phyloP scores from a whole-genome alignment of 345 rosid species.

The Populus simonii region DNA sequence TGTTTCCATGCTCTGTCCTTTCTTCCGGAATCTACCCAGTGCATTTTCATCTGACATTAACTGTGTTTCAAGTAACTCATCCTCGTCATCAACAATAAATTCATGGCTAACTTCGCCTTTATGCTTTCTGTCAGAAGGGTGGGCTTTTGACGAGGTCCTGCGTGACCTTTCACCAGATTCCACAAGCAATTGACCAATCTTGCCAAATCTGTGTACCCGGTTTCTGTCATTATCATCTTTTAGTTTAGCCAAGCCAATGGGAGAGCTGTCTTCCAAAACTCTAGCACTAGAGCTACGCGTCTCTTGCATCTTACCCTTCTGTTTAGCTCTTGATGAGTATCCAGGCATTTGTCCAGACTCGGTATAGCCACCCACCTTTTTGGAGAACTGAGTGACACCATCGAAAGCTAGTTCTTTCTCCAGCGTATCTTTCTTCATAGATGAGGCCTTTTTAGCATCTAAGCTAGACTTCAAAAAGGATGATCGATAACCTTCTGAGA shows the following conservation, averaged over 20 bases:
- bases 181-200: constrained; percentile 49
- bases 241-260: constrained; percentile 29
- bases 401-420: constrained; percentile 44
- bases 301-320: constrained; percentile 67
- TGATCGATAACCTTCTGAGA: constrained; percentile 45
- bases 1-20: constrained; percentile 42
- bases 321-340: constrained; percentile 57
- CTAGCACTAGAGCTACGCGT: constrained; percentile 37
- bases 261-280: constrained; percentile 40
- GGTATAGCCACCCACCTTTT: constrained; percentile 30
- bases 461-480: constrained; percentile 44
- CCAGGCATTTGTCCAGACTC: constrained; percentile 40
- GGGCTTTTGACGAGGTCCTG: constrained; percentile 40
- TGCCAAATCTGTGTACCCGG: constrained; percentile 32
- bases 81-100: constrained; percentile 47
- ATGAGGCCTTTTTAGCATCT: constrained; percentile 42
- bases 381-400: constrained; percentile 33
- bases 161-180: constrained; percentile 47
- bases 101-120: constrained; percentile 37
- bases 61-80: constrained; percentile 42
- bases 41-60: constrained; percentile 38
- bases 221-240: constrained; percentile 45
- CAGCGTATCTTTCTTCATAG: constrained; percentile 38
- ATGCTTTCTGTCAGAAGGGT: constrained; percentile 51
- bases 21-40: constrained; percentile 44